Evolutionary conservation across 2,329 filamentous ascomycete species (phyloP).

Genomic region (Curvularia verruculosa): DNA sequence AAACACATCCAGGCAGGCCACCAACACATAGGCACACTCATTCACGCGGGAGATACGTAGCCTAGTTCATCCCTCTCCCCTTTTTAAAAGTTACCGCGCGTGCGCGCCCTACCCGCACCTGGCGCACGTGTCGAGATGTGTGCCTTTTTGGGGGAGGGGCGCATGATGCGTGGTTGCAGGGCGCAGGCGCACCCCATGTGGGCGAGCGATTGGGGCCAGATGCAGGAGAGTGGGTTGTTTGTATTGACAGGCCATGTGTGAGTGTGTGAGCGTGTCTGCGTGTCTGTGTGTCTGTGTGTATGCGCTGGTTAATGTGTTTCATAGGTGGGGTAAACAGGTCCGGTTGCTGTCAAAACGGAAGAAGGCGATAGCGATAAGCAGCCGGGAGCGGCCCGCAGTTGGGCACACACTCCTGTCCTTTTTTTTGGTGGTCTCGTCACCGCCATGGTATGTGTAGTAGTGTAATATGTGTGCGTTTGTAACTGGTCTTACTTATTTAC

Average conservation of each 20-base stretch:
- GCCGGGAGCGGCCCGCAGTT: slow-evolving; percentile 30
- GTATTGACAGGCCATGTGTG: not conserved
- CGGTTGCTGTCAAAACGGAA: not conserved
- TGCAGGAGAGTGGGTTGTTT: not conserved
- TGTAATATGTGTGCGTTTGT: not conserved
- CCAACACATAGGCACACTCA: not conserved
- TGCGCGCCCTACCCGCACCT: slow-evolving; percentile 18
- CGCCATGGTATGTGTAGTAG: not conserved
- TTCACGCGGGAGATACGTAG: not conserved
- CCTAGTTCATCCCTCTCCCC: slow-evolving; percentile 11
- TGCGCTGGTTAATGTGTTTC: not conserved
- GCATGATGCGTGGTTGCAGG: slow-evolving; percentile 8
- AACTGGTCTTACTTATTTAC: not conserved
- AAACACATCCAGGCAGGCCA: not conserved
- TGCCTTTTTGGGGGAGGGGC: not conserved
- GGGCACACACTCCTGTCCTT: slow-evolving; percentile 9
- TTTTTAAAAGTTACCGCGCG: not conserved
- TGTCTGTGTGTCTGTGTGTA: not conserved
- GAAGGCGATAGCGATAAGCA: slow-evolving; percentile 8
- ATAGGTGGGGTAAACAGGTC: not conserved
- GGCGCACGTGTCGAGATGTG: slow-evolving; percentile 2
- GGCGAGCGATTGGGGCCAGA: not conserved
- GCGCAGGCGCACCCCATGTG: not conserved
- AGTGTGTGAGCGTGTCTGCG: not conserved
- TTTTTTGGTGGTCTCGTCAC: not conserved